A percentile compares a stretch with the other conserved stretches of the same genome.
These are phyloP conservation scores for Rhododendron ovatum DNA, from an alignment of 148 eudicot species.

Conservation along the genomic window DNA sequence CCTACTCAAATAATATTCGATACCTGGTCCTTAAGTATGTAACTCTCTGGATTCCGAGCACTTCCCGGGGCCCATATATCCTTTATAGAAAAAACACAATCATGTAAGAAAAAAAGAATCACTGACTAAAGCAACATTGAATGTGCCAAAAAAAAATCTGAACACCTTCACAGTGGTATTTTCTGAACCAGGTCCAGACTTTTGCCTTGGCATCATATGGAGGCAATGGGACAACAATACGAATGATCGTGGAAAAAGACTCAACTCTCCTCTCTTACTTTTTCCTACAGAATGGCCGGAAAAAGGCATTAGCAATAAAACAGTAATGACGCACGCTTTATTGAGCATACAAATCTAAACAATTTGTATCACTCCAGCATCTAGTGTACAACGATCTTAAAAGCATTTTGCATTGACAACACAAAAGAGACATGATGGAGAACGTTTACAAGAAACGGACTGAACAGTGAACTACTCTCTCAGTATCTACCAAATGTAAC, in stretches of 20 bases:
- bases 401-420: no score
- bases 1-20: neutral
- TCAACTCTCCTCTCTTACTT: slow-evolving; percentile 86
- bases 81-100: slow-evolving; percentile 27
- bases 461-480: no score
- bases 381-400: no score
- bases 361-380: no score
- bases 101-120: neutral
- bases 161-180: slow-evolving; percentile 36
- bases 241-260: slow-evolving; percentile 78
- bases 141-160: neutral
- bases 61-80: slow-evolving; percentile 78
- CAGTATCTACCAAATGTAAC: no score
- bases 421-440: no score
- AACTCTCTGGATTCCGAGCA: slow-evolving; percentile 70
- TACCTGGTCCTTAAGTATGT: slow-evolving; percentile 90
- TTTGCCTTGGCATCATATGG: slow-evolving; percentile 91
- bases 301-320: neutral
- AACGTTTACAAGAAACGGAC: no score
- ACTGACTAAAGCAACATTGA: neutral
- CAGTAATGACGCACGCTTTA: no score
- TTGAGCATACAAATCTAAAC: no score
- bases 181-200: slow-evolving; percentile 50
- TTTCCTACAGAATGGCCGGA: slow-evolving; percentile 42
- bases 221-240: slow-evolving; percentile 73